Conservation (phyloP, 1,284 basidiomycete species). For the Ustilago tritici region DNA sequence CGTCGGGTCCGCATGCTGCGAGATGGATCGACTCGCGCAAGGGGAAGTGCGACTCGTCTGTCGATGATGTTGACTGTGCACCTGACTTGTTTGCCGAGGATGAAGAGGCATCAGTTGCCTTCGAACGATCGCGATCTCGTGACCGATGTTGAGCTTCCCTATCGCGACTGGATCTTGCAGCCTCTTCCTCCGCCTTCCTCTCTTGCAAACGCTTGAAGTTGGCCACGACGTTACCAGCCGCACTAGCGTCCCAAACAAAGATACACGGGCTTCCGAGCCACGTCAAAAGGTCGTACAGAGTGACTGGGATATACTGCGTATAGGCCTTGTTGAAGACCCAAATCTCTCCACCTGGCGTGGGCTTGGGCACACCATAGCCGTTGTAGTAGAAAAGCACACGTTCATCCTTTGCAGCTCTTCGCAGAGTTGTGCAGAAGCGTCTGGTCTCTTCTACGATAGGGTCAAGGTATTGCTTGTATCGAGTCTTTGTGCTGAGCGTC, state of each 20-base stretch:
- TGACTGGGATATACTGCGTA: conserved; percentile 98
- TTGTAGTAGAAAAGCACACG: conserved; percentile 98
- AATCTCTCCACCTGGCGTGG: conserved; percentile 93
- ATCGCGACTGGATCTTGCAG: conserved; percentile 66
- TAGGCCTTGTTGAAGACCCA: conserved; percentile 99
- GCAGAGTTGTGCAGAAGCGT: conserved; percentile 85
- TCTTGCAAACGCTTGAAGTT: conserved; percentile 92
- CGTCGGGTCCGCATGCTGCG: conserved; percentile 91
- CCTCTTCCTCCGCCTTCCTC: conserved; percentile 82
- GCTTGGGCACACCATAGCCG: conserved; percentile 96
- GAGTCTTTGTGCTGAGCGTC: conserved; percentile 81
- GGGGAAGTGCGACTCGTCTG: conserved; percentile 72
- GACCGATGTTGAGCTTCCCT: conserved; percentile 58
- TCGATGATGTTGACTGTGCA: conserved; percentile 18
- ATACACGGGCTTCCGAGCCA: conserved; percentile 89
- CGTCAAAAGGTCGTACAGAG: conserved; percentile 88
- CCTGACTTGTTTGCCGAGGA: conserved; percentile 26
- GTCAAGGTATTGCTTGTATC: conserved; percentile 79
- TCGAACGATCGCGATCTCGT: conserved; percentile 27
- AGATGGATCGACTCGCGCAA: conserved; percentile 93
- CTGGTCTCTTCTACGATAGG: conserved; percentile 95
- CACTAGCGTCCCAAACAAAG: conserved; percentile 98
- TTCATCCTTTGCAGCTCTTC: conserved; percentile 91
- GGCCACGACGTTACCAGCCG: conserved; percentile 89
- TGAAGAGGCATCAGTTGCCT: conserved; percentile 17